Evolutionary conservation across 1,284 basidiomycete genomes (phyloP), one percentile per base, ranked within the genome.

Genomic region (Cryptococcus sp.): DNA sequence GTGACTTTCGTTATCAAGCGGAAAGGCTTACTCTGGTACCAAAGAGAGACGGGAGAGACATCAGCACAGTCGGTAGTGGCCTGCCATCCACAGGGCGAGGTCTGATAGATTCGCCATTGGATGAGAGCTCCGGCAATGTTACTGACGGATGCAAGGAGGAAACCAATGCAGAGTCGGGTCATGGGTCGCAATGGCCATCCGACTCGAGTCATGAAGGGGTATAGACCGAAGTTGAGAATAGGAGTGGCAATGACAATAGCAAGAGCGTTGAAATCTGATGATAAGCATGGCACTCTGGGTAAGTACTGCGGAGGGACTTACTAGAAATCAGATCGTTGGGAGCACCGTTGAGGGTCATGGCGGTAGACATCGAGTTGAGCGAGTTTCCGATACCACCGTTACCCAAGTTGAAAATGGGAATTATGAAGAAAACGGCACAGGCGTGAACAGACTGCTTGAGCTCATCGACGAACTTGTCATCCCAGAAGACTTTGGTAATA

Each of bases 71-170:
- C 71, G 31, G 57, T 65, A n/a, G 73, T 65, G 24, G 75, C 76
- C 46, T 66, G 54, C 49, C 69, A 62, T 7, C 77, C 77, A 55
- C 77, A 78, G 1, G 72, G 70, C 36, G 66, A 72, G 1, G 59
- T 68, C 59, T 69, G 54, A 65, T 78, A 78, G 42, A 79, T 70
- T 57, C 71, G 67, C 68, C 73, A 71, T 58, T 79, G 78, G 18
- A 77, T 52, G 39, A 79, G 73, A 7, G 76, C 74, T 4, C 73
- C 74, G 59, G 70, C 68, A 49, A 74, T 63, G 70, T 76, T 77
- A 55, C 64, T 55, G 36, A 57, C 49, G 10, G 52, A 21, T 16
- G 51, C 62, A 11, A 60, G 39, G 22, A 56, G 36, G 56, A 61
- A 64, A 14, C 64, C 64, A 14, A 57, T 49, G 13, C 41, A 37